Percentiles rank a stretch among this genome's conserved stretches.
These are phyloP conservation scores for Brettanomyces naardenensis DNA, from an alignment of 805 yeast genomes.

Conservation along the genomic window DNA sequence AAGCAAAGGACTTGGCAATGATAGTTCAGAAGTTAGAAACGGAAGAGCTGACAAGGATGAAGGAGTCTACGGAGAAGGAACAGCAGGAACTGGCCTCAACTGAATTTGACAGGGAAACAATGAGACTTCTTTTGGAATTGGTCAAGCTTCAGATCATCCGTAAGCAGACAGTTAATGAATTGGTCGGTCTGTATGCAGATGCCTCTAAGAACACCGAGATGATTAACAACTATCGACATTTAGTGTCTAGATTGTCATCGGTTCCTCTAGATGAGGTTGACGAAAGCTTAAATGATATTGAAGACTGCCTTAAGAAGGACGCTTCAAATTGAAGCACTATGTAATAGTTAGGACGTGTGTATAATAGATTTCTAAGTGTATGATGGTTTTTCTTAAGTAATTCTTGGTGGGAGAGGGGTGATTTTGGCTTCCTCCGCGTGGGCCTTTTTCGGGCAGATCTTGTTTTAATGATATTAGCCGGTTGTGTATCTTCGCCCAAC, in stretches of 20 bases:
- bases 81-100: constrained; percentile 16
- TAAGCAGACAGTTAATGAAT: constrained; percentile 43
- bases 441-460: too few relatives aligned
- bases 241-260: constrained; percentile 63
- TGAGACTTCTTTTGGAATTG: constrained; percentile 32
- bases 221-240: constrained; percentile 59
- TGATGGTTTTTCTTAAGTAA: too few relatives aligned
- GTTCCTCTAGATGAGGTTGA: constrained; percentile 62
- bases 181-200: constrained; percentile 26
- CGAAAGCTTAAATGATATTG: constrained; percentile 54
- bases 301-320: constrained; percentile 22
- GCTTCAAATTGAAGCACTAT: background rate
- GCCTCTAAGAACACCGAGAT: constrained; percentile 40
- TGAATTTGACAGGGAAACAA: constrained; percentile 13
- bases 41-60: constrained; percentile 11
- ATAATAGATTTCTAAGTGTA: background rate
- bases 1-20: constrained; percentile 36
- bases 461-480: too few relatives aligned
- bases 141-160: constrained; percentile 48
- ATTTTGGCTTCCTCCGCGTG: too few relatives aligned
- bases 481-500: too few relatives aligned
- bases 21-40: constrained; percentile 32
- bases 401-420: too few relatives aligned
- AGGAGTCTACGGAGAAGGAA: constrained; percentile 8
- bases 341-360: background rate